A percentile compares a stretch with the other conserved stretches of the same genome.
phyloP scores from a whole-genome alignment of 73 alveolate species.

The Stentor coeruleus region DNA sequence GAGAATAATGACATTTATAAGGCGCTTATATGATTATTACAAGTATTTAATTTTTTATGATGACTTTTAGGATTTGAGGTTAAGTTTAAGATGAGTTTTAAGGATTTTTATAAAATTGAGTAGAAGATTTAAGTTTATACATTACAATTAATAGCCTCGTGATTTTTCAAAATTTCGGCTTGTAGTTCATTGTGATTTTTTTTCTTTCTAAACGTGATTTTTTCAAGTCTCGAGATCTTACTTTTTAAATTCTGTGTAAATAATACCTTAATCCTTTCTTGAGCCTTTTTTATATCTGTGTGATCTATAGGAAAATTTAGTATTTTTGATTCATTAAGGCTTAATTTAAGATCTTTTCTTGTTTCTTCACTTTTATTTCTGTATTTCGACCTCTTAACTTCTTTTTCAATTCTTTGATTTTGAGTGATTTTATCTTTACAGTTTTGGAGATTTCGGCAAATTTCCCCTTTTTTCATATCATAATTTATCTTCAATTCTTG shows the following conservation, averaged over 20 bases:
- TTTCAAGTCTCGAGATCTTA: not conserved
- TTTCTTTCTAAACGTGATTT: not conserved
- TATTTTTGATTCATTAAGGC: not conserved
- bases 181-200: too few species aligned
- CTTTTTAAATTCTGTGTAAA: not conserved
- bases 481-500: not conserved
- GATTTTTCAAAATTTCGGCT: too few species aligned
- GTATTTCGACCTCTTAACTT: too few species aligned
- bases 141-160: too few species aligned
- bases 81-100: not conserved
- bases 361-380: not conserved
- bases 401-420: not conserved
- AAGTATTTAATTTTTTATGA: not conserved
- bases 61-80: not conserved
- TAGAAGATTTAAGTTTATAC: too few species aligned
- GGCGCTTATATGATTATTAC: not conserved
- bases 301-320: too few species aligned
- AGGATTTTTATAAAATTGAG: too few species aligned
- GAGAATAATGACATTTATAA: not conserved
- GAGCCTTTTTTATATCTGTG: not conserved
- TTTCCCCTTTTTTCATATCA: too few species aligned
- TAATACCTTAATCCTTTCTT: not conserved
- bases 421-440: not conserved
- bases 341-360: too few species aligned
- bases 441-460: too few species aligned